Base-by-base conservation (phyloP, 148 eudicot species). In the Mesembryanthemum crystallinum region DNA sequence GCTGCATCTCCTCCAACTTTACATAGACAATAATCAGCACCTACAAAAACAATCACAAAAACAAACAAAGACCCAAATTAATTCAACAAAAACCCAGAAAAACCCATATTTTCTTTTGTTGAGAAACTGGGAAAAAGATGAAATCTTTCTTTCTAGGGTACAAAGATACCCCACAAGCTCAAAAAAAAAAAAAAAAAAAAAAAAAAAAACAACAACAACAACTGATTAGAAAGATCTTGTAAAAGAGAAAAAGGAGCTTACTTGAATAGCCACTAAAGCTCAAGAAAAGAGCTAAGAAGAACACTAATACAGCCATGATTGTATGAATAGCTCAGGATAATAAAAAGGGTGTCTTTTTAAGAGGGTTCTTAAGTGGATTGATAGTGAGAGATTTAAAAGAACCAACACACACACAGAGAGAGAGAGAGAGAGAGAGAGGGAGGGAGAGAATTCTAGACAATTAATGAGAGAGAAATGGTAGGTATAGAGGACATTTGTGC, bases 1-100 rank as follows among this genome's bases (percentile, higher is more conserved):
- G 68, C 74, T 73, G 84, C 17, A 45, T 83, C 85, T 57, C 79
- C 37, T 42, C 87, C 90, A 58, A 76, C 86, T 73, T 85, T 89
- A 69, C 97, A 92, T 51, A 92, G 27, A 74, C 97, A 92, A 78
- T 89, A 92, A 43, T 76, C 64, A 30, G 84, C 97, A 85, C 86
- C 97, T 88, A 71, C 4, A 57, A 1, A 76, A 18, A 58, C 47
- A n/a, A 21, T 39, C 27, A 67, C 25, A 67, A 76, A 30, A 69
- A 24, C 21, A 70, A 57, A 28, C 57, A 35, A 35, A 51, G 3
- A 62, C 55, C 69, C 47, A 73, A 49, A 74, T 62, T 55, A 63
- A 49, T 25, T 54, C 5, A 1, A 23, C 20, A 39, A 54, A 64
- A 45, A 8, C 21, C 7, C 0, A 25, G n/a, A 61, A 9, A 62